phyloP scores from a whole-genome alignment of 306 rosid species.

The Canavalia ensiformis region DNA sequence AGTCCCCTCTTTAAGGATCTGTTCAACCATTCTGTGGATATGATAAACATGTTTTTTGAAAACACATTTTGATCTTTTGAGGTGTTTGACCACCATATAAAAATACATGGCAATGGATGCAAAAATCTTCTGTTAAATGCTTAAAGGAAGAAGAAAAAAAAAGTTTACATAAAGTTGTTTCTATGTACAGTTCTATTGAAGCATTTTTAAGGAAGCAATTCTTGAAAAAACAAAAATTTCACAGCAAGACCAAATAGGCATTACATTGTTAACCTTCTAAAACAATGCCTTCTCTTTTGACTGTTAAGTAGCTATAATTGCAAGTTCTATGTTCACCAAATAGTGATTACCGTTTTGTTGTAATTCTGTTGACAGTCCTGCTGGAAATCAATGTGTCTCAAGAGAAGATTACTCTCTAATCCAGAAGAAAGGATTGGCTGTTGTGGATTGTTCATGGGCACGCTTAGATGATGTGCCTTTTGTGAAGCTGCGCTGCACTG shows the following conservation, averaged over 20 bases:
- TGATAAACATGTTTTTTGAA: not conserved
- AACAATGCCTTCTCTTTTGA: constrained; percentile 36
- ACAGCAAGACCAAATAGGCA: constrained; percentile 19
- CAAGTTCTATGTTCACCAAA: constrained; percentile 24
- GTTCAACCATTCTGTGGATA: not conserved
- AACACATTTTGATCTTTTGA: not conserved
- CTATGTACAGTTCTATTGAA: not conserved
- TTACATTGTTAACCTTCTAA: constrained; percentile 29
- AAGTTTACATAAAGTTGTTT: constrained; percentile 24
- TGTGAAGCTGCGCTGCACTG: constrained; percentile 82
- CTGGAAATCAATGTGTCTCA: constrained; percentile 85
- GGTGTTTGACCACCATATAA: not conserved
- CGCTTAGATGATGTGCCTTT: constrained; percentile 93
- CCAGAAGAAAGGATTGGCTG: constrained; percentile 83
- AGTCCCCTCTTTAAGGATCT: constrained; percentile 1
- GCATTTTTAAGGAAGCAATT: not conserved
- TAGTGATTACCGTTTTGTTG: constrained; percentile 26
- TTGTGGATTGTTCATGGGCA: constrained; percentile 99
- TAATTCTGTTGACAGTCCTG: constrained; percentile 73
- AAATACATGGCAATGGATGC: constrained; percentile 7
- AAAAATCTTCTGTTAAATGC: not conserved
- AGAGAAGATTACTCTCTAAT: constrained; percentile 82
- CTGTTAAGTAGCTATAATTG: constrained; percentile 38
- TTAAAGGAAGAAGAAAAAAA: not conserved
- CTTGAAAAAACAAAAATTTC: not conserved